Conservation (phyloP, 1,284 basidiomycete genomes). For the Hemileia vastatrix region DNA sequence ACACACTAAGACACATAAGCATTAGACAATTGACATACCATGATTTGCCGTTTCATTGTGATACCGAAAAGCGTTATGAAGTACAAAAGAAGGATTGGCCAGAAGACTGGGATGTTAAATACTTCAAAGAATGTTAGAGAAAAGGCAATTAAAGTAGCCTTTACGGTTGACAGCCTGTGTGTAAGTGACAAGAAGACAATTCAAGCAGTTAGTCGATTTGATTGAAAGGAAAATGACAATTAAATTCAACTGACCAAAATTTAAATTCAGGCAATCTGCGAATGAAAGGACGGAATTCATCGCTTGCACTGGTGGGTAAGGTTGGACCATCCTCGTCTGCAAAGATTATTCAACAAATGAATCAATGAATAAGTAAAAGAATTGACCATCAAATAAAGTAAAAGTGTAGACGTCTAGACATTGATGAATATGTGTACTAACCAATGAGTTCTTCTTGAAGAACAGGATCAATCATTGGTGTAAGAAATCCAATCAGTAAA, state of each 20-base stretch:
- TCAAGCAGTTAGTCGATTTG: neutral
- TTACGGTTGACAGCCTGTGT: slow-evolving; percentile 77
- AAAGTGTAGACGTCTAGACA: too few species aligned
- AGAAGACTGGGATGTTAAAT: slow-evolving; percentile 95
- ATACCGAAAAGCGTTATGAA: slow-evolving; percentile 76
- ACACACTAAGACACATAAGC: too few species aligned
- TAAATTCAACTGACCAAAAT: slow-evolving; percentile 67
- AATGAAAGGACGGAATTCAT: slow-evolving; percentile 94
- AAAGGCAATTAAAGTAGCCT: slow-evolving; percentile 70
- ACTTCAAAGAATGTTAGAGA: slow-evolving; percentile 63
- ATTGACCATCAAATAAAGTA: too few species aligned
- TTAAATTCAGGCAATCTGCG: slow-evolving; percentile 90
- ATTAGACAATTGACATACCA: too few species aligned
- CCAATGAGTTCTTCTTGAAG: too few species aligned
- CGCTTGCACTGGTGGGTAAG: too few species aligned
- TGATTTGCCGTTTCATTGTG: slow-evolving; percentile 88
- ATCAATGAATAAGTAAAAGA: too few species aligned
- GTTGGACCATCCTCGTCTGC: too few species aligned
- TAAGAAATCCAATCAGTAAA: too few species aligned
- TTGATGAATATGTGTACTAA: too few species aligned
- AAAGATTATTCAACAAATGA: too few species aligned
- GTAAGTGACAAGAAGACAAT: slow-evolving; percentile 33
- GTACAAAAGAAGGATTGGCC: slow-evolving; percentile 86
- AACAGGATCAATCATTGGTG: too few species aligned
- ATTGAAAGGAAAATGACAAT: neutral